These are phyloP conservation scores for Monilinia vaccinii-corymbosi DNA, from an alignment of 2,329 filamentous ascomycete genomes.

Conservation along the genomic window DNA sequence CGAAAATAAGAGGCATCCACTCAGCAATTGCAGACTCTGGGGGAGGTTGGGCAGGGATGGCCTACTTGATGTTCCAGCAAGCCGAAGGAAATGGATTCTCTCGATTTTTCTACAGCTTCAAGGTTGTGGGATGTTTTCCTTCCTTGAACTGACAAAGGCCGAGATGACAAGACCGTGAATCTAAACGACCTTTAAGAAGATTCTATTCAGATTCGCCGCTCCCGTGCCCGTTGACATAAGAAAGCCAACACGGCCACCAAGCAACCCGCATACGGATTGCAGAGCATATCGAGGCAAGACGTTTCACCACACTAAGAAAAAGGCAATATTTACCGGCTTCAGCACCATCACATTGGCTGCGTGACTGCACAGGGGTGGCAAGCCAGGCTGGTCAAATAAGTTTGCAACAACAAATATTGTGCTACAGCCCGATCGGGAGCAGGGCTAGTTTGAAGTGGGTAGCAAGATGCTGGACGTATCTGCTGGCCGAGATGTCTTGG, in stretches of 20 bases:
- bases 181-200: slow-evolving; percentile 22
- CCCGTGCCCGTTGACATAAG: slow-evolving; percentile 23
- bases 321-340: slow-evolving; percentile 20
- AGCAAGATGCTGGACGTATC: slow-evolving; percentile 20
- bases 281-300: slow-evolving; percentile 25
- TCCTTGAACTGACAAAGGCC: slow-evolving; percentile 14
- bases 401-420: slow-evolving; percentile 28
- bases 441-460: slow-evolving; percentile 28
- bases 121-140: slow-evolving; percentile 9
- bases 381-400: slow-evolving; percentile 21
- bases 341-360: slow-evolving; percentile 19
- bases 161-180: slow-evolving; percentile 17
- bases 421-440: slow-evolving; percentile 25
- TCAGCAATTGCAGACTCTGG: slow-evolving; percentile 3
- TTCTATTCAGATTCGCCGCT: slow-evolving; percentile 26
- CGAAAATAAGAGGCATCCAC: slow-evolving; percentile 34
- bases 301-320: slow-evolving; percentile 23
- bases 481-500: slow-evolving; percentile 27
- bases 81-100: slow-evolving; percentile 14
- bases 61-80: slow-evolving; percentile 4
- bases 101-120: slow-evolving; percentile 9
- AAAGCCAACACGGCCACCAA: slow-evolving; percentile 21
- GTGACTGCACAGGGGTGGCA: slow-evolving; percentile 22
- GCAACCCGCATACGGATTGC: slow-evolving; percentile 21
- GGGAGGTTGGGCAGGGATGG: slow-evolving; percentile 16